phyloP scores from a whole-genome alignment of 306 rosid species.

The Ochetophila trinervis region DNA sequence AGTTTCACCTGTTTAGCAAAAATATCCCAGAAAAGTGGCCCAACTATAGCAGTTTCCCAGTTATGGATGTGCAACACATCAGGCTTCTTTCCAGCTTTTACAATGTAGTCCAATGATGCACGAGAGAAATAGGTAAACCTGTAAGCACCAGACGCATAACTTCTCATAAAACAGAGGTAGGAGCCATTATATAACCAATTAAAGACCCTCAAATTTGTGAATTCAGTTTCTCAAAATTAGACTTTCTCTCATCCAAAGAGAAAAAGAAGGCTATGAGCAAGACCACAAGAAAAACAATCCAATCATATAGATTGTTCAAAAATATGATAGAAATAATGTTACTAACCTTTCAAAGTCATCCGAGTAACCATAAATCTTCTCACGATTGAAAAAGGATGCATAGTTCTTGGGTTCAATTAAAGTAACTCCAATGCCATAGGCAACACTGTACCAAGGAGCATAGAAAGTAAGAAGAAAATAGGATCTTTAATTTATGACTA shows the following conservation, averaged over 20 bases:
- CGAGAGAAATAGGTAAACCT: constrained; percentile 94
- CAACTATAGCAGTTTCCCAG: constrained; percentile 93
- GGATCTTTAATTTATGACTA: neutral
- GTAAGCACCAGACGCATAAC: constrained; percentile 25
- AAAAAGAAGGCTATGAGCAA: neutral
- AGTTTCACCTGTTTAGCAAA: constrained; percentile 65
- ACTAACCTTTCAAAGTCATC: constrained; percentile 93
- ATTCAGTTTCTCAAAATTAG: neutral
- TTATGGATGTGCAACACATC: constrained; percentile 83
- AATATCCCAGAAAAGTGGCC: constrained; percentile 95
- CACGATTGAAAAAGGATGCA: constrained; percentile 75
- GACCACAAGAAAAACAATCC: neutral
- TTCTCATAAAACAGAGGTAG: constrained; percentile 18
- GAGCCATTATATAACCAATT: constrained; percentile 9
- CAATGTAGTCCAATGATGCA: constrained; percentile 82
- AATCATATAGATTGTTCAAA: neutral
- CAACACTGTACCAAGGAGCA: constrained; percentile 52
- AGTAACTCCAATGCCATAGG: constrained; percentile 78
- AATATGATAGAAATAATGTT: constrained; percentile 3
- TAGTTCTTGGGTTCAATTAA: constrained; percentile 65
- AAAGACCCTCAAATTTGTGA: constrained; percentile 19
- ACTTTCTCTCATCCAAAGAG: neutral
- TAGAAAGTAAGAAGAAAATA: constrained; percentile 29
- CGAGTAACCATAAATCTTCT: constrained; percentile 69
- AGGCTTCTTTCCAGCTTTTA: constrained; percentile 81